phyloP scores from a whole-genome alignment of 1,139 yeast species.

The Citeromyces siamensis region DNA sequence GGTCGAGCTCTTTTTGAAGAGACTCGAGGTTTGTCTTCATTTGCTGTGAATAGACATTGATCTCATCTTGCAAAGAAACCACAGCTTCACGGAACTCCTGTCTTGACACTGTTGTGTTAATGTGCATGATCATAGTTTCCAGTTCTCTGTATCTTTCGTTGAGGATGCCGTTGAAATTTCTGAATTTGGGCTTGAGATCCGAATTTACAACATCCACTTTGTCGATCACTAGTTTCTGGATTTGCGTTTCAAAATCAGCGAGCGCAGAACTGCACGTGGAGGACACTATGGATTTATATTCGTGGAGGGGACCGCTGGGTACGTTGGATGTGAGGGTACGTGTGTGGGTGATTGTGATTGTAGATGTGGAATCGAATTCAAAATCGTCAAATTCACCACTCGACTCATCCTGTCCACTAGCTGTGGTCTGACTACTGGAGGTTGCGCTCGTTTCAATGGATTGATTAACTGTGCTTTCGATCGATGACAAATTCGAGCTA shows the following conservation, averaged over 20 bases:
- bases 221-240: constrained; percentile 23
- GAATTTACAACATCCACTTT: constrained; percentile 24
- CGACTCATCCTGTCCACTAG: neutral
- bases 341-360: constrained; percentile 1
- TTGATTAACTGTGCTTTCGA: neutral
- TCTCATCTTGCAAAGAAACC: constrained; percentile 18
- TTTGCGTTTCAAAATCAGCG: constrained; percentile 26
- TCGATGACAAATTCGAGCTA: neutral
- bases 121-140: constrained; percentile 30
- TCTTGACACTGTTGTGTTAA: constrained; percentile 44
- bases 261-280: constrained; percentile 31
- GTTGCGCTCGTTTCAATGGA: neutral
- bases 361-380: constrained; percentile 1
- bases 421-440: neutral
- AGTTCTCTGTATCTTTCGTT: constrained; percentile 32
- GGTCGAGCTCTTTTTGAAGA: constrained; percentile 25
- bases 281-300: constrained; percentile 24
- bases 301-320: constrained; percentile 1
- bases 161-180: constrained; percentile 27
- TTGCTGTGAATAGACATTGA: constrained; percentile 25
- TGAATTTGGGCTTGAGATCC: constrained; percentile 26
- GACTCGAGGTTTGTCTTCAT: constrained; percentile 22
- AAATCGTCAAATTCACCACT: neutral
- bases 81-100: constrained; percentile 42
- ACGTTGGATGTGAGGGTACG: neutral